A percentile compares a stretch with the other conserved stretches of the same genome.
phyloP scores from a whole-genome alignment of 2,329 filamentous ascomycete genomes.

The Aspergillus sp. region DNA sequence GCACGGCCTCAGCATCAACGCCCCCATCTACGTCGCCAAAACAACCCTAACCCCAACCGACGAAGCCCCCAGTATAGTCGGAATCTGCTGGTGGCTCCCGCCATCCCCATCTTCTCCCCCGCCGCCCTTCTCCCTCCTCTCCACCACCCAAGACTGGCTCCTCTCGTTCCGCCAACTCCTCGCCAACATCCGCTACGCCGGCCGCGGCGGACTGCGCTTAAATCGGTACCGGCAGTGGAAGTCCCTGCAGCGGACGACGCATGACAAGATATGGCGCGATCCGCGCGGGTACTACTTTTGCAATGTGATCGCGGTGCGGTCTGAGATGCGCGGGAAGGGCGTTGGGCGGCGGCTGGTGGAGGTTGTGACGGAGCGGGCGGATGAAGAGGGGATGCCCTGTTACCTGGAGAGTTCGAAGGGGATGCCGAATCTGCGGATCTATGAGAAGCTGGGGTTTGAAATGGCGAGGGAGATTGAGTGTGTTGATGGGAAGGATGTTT shows the following conservation, averaged over 20 bases:
- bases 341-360: slow-evolving; percentile 66
- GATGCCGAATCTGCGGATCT: slow-evolving; percentile 69
- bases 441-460: slow-evolving; percentile 68
- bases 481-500: slow-evolving; percentile 59
- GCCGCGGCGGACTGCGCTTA: slow-evolving; percentile 67
- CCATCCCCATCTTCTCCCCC: slow-evolving; percentile 52
- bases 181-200: slow-evolving; percentile 65
- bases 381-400: slow-evolving; percentile 63
- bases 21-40: slow-evolving; percentile 67
- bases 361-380: slow-evolving; percentile 62
- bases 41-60: slow-evolving; percentile 54
- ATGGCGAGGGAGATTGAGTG: slow-evolving; percentile 66
- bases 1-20: slow-evolving; percentile 61
- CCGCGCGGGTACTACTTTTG: slow-evolving; percentile 71
- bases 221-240: slow-evolving; percentile 74
- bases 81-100: slow-evolving; percentile 71
- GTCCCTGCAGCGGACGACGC: slow-evolving; percentile 60
- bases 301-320: slow-evolving; percentile 70
- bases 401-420: slow-evolving; percentile 71
- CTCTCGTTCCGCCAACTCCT: slow-evolving; percentile 65
- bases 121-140: slow-evolving; percentile 56
- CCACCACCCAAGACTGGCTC: slow-evolving; percentile 62
- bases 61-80: slow-evolving; percentile 51
- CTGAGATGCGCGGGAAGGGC: slow-evolving; percentile 64
- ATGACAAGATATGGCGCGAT: slow-evolving; percentile 64